Base-by-base conservation (phyloP, 2,329 filamentous ascomycete genomes). In the Neonectria punicea region DNA sequence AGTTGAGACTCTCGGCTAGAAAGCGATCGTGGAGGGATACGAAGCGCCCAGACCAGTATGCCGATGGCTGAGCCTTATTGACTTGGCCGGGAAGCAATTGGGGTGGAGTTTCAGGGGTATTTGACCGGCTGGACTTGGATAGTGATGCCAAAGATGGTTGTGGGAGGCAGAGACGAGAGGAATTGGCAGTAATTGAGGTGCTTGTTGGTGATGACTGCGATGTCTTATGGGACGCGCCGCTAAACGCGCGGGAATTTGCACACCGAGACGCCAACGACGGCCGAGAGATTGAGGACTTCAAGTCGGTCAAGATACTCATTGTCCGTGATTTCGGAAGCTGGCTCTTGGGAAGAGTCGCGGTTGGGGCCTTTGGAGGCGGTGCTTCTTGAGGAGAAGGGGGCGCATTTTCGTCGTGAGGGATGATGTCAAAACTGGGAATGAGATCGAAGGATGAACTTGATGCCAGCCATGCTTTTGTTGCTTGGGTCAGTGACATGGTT, bases 31-130 rank as follows among this genome's bases (percentile, higher is more conserved):
- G 81, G 0, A 90, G 76, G 2, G 86, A 78, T 55, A 83, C 78
- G 73, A 90, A 90, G 43, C 89, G 86, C 18, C 89, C 89, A 11
- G 83, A 80, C 89, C 89, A 92, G 75, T 89, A 91, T 3, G 80
- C 76, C 2, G 83, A 81, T 6, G 82, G 77, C 70, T 86, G 83
- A 2, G 84, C 81, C 0, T 73, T 77, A 55, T 74, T 73, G 14
- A 88, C 75, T 2, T 77, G 74, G 1, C 70, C 70, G 2, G 72
- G 74, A 10, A 78, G 67, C 32, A 68, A 58, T 36, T 69, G 61
- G 14, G 55, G 30, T 13, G 66, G 58, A 16, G 55, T 62, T n/a
- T 56, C 63, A 28, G 70, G 63, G 10, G 69, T 71, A 18, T 43
- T 65, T 25, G 69, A 59, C 8, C 61, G 63, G 18, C 67, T 73